Percentiles rank a stretch among this genome's conserved stretches.
phyloP scores from a whole-genome alignment of 176 grass and related monocot species.

The Phoenix roebelenii region DNA sequence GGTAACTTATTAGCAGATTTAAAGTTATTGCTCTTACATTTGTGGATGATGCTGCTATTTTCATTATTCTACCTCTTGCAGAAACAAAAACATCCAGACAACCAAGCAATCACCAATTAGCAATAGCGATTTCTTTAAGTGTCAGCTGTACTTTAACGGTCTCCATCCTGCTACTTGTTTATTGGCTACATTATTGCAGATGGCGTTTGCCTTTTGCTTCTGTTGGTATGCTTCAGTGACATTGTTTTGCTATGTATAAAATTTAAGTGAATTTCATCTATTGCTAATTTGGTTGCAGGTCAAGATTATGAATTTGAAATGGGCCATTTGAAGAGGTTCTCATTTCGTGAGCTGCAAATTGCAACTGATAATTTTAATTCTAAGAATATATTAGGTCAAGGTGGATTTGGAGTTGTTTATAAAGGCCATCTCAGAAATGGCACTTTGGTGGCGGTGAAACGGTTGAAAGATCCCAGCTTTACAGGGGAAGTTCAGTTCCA shows the following conservation, averaged over 20 bases:
- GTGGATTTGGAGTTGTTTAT: conserved; percentile 93
- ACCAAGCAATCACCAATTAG: conserved; percentile 55
- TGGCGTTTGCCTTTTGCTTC: conserved; percentile 85
- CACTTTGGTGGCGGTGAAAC: conserved; percentile 72
- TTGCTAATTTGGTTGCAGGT: conserved; percentile 36
- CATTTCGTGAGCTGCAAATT: conserved; percentile 69
- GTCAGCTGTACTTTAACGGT: conserved; percentile 46
- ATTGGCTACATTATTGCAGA: conserved; percentile 74
- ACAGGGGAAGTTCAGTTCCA: conserved; percentile 95
- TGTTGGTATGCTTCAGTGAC: conserved; percentile 45
- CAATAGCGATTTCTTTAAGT: conserved; percentile 63
- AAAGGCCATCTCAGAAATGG: conserved; percentile 79
- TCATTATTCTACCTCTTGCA: conserved; percentile 21
- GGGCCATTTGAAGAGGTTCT: conserved; percentile 80
- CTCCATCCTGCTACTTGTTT: conserved; percentile 45
- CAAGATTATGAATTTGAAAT: conserved; percentile 82
- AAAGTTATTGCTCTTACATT: conserved; percentile 7
- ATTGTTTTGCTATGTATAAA: conserved; percentile 9
- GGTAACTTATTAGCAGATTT: conserved; percentile 34
- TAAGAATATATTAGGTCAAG: conserved; percentile 86
- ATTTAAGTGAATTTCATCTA: conserved; percentile 4
- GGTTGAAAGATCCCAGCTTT: conserved; percentile 79
- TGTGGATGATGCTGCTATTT: conserved; percentile 17
- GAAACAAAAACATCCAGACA: conserved; percentile 36
- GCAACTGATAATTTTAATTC: conserved; percentile 72